Percentiles rank a stretch among this genome's conserved stretches.
phyloP scores from a whole-genome alignment of 1,284 basidiomycete genomes.

The Leccinum pachyderme region DNA sequence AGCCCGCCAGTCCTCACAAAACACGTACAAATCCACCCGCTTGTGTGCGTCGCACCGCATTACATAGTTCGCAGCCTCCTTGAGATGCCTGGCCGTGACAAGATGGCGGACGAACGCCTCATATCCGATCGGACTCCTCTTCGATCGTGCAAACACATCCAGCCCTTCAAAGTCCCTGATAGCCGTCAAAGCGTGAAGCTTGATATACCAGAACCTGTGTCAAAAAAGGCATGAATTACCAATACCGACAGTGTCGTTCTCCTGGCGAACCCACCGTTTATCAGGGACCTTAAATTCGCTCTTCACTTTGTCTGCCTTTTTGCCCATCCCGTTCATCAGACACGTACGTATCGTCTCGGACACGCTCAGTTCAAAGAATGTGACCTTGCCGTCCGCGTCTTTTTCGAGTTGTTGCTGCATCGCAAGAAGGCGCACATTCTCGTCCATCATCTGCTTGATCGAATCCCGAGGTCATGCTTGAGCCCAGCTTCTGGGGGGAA shows the following conservation, averaged over 20 bases:
- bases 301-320: constrained; percentile 84
- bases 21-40: constrained; percentile 81
- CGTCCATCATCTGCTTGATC: constrained; percentile 81
- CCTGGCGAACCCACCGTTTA: constrained; percentile 57
- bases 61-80: constrained; percentile 76
- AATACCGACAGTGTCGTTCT: not conserved
- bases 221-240: constrained; percentile 1
- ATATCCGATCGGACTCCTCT: constrained; percentile 93
- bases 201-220: constrained; percentile 89
- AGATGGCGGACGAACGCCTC: constrained; percentile 88
- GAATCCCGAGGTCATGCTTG: not conserved
- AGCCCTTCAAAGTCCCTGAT: constrained; percentile 81
- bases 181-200: constrained; percentile 79
- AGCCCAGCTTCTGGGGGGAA: not conserved
- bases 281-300: constrained; percentile 89
- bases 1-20: constrained; percentile 85
- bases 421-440: constrained; percentile 72
- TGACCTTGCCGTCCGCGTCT: constrained; percentile 75
- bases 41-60: constrained; percentile 80
- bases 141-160: constrained; percentile 80
- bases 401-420: constrained; percentile 87
- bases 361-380: constrained; percentile 78
- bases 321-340: constrained; percentile 74
- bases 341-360: constrained; percentile 81
- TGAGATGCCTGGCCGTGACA: constrained; percentile 65